Evolutionary conservation across 495 filamentous ascomycete genomes (phyloP).

Genomic region (Rusavskia elegans): DNA sequence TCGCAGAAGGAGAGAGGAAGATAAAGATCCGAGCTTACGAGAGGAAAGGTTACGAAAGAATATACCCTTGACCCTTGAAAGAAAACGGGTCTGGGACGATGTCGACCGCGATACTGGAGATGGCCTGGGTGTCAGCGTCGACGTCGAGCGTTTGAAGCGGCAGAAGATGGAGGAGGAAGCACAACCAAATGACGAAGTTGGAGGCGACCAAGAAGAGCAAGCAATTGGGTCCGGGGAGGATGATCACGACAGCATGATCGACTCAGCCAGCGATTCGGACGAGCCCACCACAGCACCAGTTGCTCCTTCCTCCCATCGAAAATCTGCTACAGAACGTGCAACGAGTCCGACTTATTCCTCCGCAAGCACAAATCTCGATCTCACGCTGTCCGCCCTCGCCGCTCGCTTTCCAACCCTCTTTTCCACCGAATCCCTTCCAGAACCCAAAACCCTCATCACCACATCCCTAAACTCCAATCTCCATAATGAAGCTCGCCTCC

Average conservation of each 20-base stretch:
- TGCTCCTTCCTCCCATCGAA: slow-evolving; percentile 22
- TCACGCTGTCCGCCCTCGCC: slow-evolving; percentile 51
- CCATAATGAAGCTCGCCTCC: slow-evolving; percentile 61
- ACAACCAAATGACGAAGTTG: slow-evolving; percentile 19
- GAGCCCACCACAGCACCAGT: slow-evolving; percentile 26
- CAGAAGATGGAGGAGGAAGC: slow-evolving; percentile 48
- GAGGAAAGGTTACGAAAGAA: slow-evolving; percentile 59
- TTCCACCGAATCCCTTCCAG: slow-evolving; percentile 35
- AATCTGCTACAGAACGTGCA: slow-evolving; percentile 35
- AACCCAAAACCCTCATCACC: slow-evolving; percentile 77
- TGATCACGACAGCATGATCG: slow-evolving; percentile 16
- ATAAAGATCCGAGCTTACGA: slow-evolving; percentile 61
- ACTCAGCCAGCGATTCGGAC: slow-evolving; percentile 21
- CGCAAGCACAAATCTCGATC: slow-evolving; percentile 52
- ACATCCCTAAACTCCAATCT: slow-evolving; percentile 72
- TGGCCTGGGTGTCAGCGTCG: slow-evolving; percentile 54
- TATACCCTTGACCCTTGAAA: slow-evolving; percentile 69
- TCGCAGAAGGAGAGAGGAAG: slow-evolving; percentile 65
- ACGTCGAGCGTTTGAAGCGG: slow-evolving; percentile 61
- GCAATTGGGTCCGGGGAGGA: slow-evolving; percentile 3
- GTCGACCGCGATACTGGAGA: slow-evolving; percentile 51
- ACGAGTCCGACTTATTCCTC: slow-evolving; percentile 44
- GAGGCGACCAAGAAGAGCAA: slow-evolving; percentile 23
- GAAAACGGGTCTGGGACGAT: slow-evolving; percentile 87
- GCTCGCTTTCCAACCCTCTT: slow-evolving; percentile 75